Percentiles rank a stretch among this genome's conserved stretches.
Evolutionary conservation across 352 stramenopile species (phyloP).

Genomic region (Phytopythium oedochilum): DNA sequence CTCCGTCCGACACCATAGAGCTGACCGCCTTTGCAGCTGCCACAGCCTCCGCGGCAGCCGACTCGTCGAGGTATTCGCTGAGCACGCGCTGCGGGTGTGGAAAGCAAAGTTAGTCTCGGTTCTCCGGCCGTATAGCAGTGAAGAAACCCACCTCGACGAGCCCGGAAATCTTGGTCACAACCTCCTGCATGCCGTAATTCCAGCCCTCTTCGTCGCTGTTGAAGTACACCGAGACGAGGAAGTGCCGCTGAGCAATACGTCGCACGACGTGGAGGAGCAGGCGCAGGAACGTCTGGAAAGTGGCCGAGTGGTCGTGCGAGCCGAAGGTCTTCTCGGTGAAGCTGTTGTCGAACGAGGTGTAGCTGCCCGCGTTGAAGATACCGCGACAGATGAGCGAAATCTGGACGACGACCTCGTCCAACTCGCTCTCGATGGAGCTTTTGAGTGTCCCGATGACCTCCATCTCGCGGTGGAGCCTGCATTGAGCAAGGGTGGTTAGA

Average conservation of each 20-base stretch:
- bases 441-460: constrained; percentile 75
- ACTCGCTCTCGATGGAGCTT: constrained; percentile 57
- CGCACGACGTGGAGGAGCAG: constrained; percentile 63
- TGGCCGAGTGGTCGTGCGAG: constrained; percentile 49
- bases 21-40: constrained; percentile 14
- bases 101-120: too few species aligned
- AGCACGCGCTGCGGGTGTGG: constrained; percentile 50
- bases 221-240: constrained; percentile 57
- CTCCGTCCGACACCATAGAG: constrained; percentile 7
- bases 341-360: constrained; percentile 70
- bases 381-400: constrained; percentile 66
- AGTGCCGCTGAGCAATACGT: constrained; percentile 65
- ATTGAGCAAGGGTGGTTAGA: constrained; percentile 2
- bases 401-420: constrained; percentile 51
- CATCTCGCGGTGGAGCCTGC: constrained; percentile 65
- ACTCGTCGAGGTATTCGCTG: constrained; percentile 63
- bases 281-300: constrained; percentile 67
- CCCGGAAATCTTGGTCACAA: constrained; percentile 57
- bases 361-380: constrained; percentile 72
- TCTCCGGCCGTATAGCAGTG: neutral
- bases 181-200: constrained; percentile 64
- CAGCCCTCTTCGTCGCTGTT: constrained; percentile 52
- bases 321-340: constrained; percentile 77
- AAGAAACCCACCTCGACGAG: constrained; percentile 46
- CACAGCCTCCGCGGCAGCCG: constrained; percentile 12